These are phyloP conservation scores for Rossbeevera mucosa DNA, from an alignment of 768 basidiomycete genomes.

Conservation along the genomic window DNA sequence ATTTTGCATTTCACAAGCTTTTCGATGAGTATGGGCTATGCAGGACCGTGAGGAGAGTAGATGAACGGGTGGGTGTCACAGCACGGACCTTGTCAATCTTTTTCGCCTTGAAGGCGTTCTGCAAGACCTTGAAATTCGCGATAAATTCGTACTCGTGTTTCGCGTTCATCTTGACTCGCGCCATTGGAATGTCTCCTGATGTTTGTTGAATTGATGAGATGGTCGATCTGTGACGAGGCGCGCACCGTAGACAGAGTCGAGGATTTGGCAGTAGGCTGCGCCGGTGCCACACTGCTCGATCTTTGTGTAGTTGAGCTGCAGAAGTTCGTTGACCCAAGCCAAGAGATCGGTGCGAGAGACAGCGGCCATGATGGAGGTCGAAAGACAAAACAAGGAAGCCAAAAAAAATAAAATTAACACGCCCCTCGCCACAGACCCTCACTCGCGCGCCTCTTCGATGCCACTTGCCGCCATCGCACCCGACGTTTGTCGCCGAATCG, in stretches of 20 bases:
- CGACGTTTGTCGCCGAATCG: constrained; percentile 42
- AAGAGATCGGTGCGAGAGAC: constrained; percentile 81
- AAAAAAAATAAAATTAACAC: not conserved
- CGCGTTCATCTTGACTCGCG: constrained; percentile 91
- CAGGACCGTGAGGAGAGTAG: constrained; percentile 4
- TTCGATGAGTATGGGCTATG: constrained; percentile 91
- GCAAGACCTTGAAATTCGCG: constrained; percentile 93
- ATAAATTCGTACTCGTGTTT: constrained; percentile 95
- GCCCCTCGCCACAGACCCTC: not conserved
- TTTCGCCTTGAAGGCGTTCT: constrained; percentile 85
- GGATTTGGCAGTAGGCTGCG: constrained; percentile 89
- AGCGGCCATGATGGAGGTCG: constrained; percentile 46
- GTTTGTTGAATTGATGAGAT: constrained; percentile 8
- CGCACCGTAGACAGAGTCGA: constrained; percentile 92
- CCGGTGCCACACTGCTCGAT: constrained; percentile 90
- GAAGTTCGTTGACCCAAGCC: constrained; percentile 90
- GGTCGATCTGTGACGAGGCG: constrained; percentile 19
- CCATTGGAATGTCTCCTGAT: constrained; percentile 86
- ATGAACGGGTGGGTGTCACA: not conserved
- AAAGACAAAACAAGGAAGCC: constrained; percentile 3
- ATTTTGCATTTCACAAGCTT: constrained; percentile 96
- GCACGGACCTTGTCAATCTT: constrained; percentile 85
- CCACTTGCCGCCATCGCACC: constrained; percentile 30
- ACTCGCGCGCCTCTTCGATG: constrained; percentile 11
- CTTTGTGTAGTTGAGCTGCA: constrained; percentile 88